These are phyloP conservation scores for Brassica carinata DNA, from an alignment of 345 rosid species.

Conservation along the genomic window DNA sequence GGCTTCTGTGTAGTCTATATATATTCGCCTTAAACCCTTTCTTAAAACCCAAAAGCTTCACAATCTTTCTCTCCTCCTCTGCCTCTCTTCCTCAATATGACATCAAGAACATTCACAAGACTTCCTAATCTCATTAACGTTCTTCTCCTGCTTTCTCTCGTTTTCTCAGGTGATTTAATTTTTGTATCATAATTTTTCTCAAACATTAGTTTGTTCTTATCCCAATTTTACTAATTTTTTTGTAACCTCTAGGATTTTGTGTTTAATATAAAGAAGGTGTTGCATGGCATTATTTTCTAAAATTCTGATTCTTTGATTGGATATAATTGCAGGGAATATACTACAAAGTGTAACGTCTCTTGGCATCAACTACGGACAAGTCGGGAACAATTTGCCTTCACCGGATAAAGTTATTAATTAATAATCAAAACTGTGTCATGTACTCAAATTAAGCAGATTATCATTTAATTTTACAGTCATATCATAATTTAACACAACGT, in stretches of 20 bases:
- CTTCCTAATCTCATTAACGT: conserved; percentile 35
- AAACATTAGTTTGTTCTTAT: background rate
- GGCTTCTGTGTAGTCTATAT: conserved; percentile 27
- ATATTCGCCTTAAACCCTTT: conserved; percentile 27
- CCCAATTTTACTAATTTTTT: too few relatives aligned
- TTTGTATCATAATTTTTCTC: too few relatives aligned
- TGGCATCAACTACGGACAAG: conserved; percentile 94
- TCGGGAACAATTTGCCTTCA: conserved; percentile 71
- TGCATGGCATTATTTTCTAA: background rate
- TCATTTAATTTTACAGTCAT: background rate
- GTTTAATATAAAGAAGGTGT: too few relatives aligned
- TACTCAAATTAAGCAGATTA: background rate
- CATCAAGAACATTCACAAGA: conserved; percentile 39
- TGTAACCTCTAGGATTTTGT: too few relatives aligned
- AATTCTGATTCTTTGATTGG: conserved; percentile 7
- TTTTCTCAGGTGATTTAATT: conserved; percentile 50
- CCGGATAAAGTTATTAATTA: conserved; percentile 39
- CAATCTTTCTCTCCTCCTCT: conserved; percentile 17
- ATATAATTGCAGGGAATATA: conserved; percentile 44
- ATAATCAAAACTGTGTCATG: background rate
- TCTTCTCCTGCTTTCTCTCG: conserved; percentile 44
- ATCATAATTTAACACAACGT: conserved; percentile 4
- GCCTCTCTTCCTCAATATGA: conserved; percentile 37
- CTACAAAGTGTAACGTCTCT: conserved; percentile 53
- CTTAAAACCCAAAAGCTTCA: conserved; percentile 35